These are phyloP conservation scores for Penicillium thymicola DNA, from an alignment of 2,329 filamentous ascomycete genomes.

Conservation along the genomic window DNA sequence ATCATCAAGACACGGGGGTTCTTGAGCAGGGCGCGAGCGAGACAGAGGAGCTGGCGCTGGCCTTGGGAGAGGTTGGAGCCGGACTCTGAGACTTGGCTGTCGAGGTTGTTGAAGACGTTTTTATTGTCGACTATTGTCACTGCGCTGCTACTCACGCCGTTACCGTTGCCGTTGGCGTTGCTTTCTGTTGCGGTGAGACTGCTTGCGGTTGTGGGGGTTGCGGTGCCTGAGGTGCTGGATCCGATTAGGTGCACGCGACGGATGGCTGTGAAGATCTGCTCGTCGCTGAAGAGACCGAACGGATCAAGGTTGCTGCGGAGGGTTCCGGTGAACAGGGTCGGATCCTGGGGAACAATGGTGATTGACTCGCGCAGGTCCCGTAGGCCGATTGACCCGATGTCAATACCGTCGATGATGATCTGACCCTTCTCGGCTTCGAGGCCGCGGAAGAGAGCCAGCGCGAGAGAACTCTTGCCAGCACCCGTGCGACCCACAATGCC, in stretches of 20 bases:
- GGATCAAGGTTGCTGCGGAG: constrained; percentile 91
- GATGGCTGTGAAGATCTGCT: constrained; percentile 82
- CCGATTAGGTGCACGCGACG: constrained; percentile 82
- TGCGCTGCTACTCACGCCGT: constrained; percentile 20
- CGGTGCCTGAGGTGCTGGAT: constrained; percentile 33
- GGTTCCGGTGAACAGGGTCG: constrained; percentile 84
- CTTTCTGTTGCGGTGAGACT: constrained; percentile 25
- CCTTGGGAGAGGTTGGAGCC: constrained; percentile 94
- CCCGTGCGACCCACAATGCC: constrained; percentile 95
- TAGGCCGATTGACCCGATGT: constrained; percentile 86
- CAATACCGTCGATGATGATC: constrained; percentile 87
- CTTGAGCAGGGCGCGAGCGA: constrained; percentile 89
- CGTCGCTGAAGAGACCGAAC: constrained; percentile 82
- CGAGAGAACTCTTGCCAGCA: constrained; percentile 93
- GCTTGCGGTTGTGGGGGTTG: constrained; percentile 34
- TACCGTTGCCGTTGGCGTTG: constrained; percentile 12
- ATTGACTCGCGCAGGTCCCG: constrained; percentile 89
- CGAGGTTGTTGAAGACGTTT: constrained; percentile 87
- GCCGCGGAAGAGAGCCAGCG: constrained; percentile 87
- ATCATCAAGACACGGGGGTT: constrained; percentile 91
- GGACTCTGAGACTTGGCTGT: constrained; percentile 79
- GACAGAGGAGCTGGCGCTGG: constrained; percentile 88
- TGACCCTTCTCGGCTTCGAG: constrained; percentile 86
- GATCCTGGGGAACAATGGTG: constrained; percentile 97
- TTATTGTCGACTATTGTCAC: constrained; percentile 66